phyloP scores from a whole-genome alignment of 208 protist genomes.

The Trypanosomatidae sp. region DNA sequence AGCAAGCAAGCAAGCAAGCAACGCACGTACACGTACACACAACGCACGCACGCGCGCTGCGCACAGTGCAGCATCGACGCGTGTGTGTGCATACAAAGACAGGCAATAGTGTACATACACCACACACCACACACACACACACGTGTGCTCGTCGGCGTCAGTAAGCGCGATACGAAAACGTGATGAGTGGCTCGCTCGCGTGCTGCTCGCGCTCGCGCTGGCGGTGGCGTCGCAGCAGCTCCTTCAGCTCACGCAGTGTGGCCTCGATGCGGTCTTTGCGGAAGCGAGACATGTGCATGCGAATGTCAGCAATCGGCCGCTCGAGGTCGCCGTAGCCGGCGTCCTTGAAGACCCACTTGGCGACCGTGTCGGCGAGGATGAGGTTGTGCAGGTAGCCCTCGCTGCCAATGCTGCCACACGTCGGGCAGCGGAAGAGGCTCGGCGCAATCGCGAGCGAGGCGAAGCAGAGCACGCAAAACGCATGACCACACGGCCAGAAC shows the following conservation, averaged over 20 bases:
- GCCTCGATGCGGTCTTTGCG: constrained; percentile 26
- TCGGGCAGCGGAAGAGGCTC: constrained; percentile 70
- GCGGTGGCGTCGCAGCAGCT: constrained; percentile 13
- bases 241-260: constrained; percentile 22
- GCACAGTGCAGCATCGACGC: too few relatives aligned
- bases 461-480: constrained; percentile 71
- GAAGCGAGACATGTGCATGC: constrained; percentile 66
- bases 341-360: constrained; percentile 89
- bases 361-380: constrained; percentile 59
- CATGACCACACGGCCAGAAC: constrained; percentile 81
- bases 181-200: constrained; percentile 20
- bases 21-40: too few relatives aligned
- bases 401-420: constrained; percentile 75
- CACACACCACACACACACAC: background rate
- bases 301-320: constrained; percentile 52
- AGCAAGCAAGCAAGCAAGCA: too few relatives aligned
- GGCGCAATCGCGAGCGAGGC: constrained; percentile 68
- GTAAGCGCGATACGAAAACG: constrained; percentile 62
- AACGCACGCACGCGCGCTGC: too few relatives aligned
- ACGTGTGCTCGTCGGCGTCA: constrained; percentile 9
- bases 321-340: constrained; percentile 64
- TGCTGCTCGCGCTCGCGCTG: constrained; percentile 4
- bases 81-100: background rate
- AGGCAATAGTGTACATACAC: background rate
- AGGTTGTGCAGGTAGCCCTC: constrained; percentile 81